phyloP scores from a whole-genome alignment of 495 filamentous ascomycete genomes.

The Chaetomium fimeti region DNA sequence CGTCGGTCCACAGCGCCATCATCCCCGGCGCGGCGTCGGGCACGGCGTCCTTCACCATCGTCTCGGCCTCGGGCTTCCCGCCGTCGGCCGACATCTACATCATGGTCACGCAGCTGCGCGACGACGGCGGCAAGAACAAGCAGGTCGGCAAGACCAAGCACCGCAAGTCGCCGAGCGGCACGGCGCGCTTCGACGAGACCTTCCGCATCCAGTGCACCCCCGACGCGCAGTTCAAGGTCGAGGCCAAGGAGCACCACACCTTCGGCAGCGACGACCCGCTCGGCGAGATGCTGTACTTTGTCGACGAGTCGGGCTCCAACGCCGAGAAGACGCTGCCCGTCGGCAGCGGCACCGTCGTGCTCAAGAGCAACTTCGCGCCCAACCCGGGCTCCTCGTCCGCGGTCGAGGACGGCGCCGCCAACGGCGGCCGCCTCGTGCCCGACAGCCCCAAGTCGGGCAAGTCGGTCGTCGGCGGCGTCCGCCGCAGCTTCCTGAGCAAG shows the following conservation, averaged over 20 bases:
- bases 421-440: conserved; percentile 29
- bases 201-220: conserved; percentile 75
- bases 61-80: conserved; percentile 78
- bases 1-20: conserved; percentile 58
- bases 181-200: conserved; percentile 69
- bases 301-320: conserved; percentile 73
- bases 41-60: conserved; percentile 74
- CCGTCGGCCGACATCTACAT: conserved; percentile 78
- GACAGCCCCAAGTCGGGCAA: conserved; percentile 56
- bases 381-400: no score
- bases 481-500: conserved; percentile 55
- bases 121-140: conserved; percentile 61
- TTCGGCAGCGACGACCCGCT: conserved; percentile 77
- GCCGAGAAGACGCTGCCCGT: conserved; percentile 71
- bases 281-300: conserved; percentile 83
- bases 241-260: conserved; percentile 77
- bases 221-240: conserved; percentile 81
- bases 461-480: conserved; percentile 38
- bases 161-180: conserved; percentile 61
- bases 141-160: conserved; percentile 85
- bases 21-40: conserved; percentile 61
- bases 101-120: conserved; percentile 59
- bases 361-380: conserved; percentile 63
- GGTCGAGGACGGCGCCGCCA: conserved; percentile 10
- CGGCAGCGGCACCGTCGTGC: conserved; percentile 63